Evolutionary conservation across 306 rosid genomes (phyloP), one percentile per base, ranked within the genome.

Genomic region (Oemleria cerasiformis): DNA sequence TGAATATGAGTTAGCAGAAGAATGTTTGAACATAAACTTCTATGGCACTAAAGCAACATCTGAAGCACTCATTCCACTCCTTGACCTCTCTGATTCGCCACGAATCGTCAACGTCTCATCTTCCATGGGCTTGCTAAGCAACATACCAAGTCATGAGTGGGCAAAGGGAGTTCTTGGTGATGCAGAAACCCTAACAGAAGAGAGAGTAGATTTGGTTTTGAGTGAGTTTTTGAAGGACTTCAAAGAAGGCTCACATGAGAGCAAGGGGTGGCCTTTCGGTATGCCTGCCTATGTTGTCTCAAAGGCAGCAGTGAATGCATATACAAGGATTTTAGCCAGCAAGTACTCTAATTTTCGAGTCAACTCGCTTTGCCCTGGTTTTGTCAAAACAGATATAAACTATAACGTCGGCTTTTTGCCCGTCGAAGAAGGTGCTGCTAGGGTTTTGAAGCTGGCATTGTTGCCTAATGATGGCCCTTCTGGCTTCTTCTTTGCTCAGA

Each of bases 371-470:
- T 83, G 88, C 34, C 92, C 88, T 30, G 84, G 86, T 17, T 81
- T 13, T 71, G 83, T 78, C 55, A 83, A 85, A 59, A 79, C 86
- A 12, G 86, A 85, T 49, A 0, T 85, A 0, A 85, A 63, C 71
- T 45, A 6, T 68, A 73, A 79, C 10, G 20, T 63, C 7, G 92
- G 92, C 7, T 1, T 30, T 59, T 7, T 81, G 3, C 12, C 75
- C 10, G 84, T 71, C 14, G 86, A 85, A 42, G 86, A 88, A 70
- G 86, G 88, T 34, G 87, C 79, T 77, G 82, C 77, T 42, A 79
- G 82, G 75, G 70, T 54, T 17, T 86, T 83, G 51, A 83, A 77
- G 71, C 76, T 87, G 67, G 96, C 83, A 4, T 63, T 85, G 80
- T 44, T 83, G 9, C 80, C 81, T 0, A 58, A 80, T 68, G 59